phyloP scores from a whole-genome alignment of 108 stramenopile species.

The Schizochytrium sp. region DNA sequence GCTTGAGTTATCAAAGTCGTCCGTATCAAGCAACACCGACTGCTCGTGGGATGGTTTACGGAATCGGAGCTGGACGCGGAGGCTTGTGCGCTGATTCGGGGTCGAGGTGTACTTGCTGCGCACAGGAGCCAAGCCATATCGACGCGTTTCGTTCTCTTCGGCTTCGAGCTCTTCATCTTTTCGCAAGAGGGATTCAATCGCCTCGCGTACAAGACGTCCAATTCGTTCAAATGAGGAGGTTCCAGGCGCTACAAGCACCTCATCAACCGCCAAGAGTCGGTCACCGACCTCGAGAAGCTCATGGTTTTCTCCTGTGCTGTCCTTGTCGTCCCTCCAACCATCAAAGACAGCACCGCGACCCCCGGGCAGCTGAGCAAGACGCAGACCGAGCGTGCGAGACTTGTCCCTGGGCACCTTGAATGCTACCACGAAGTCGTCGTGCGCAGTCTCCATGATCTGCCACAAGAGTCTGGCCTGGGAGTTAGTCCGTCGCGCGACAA shows the following conservation, averaged over 20 bases:
- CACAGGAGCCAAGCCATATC: background rate
- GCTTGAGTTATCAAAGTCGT: background rate
- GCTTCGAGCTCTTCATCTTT: background rate
- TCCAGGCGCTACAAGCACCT: background rate
- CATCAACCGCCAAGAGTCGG: background rate
- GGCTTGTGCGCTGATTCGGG: background rate
- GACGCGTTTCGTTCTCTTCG: background rate
- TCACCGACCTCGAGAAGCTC: background rate
- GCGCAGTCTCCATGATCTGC: background rate
- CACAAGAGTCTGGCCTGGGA: no score
- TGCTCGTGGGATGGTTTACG: background rate
- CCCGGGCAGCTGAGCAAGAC: background rate
- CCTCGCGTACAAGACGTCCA: background rate
- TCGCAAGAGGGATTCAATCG: background rate
- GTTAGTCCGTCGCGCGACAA: no score
- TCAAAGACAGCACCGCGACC: background rate
- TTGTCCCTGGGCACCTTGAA: background rate
- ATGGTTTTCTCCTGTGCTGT: background rate
- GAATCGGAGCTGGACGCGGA: background rate
- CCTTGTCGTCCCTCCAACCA: background rate
- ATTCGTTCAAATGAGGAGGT: background rate
- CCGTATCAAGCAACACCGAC: background rate
- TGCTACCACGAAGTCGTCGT: background rate
- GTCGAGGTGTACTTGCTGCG: background rate
- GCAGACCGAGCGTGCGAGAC: background rate